Conservation (phyloP, 495 filamentous ascomycete species). For the Antarctomyces pellizariae region DNA sequence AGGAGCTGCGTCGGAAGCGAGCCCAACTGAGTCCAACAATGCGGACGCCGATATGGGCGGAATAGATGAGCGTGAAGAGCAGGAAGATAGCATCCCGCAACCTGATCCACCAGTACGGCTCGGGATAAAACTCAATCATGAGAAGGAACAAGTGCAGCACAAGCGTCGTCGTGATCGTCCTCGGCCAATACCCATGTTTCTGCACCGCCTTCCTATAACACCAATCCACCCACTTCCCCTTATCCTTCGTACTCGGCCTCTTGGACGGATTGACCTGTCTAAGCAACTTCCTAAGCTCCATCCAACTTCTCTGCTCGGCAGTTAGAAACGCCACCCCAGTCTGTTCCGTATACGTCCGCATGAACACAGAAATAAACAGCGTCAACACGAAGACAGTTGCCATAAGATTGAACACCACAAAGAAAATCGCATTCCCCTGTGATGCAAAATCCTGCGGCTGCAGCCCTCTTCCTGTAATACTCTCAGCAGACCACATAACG, state of each 20-base stretch:
- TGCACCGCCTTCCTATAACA: constrained; percentile 85
- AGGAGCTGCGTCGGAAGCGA: constrained; percentile 78
- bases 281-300: constrained; percentile 81
- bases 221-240: constrained; percentile 65
- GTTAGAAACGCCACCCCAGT: constrained; percentile 94
- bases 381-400: constrained; percentile 95
- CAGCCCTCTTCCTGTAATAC: constrained; percentile 47
- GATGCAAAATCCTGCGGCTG: constrained; percentile 45
- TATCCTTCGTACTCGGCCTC: constrained; percentile 49
- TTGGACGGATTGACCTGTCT: constrained; percentile 88
- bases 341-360: constrained; percentile 98
- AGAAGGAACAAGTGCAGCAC: constrained; percentile 66
- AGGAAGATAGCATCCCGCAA: constrained; percentile 62
- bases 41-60: constrained; percentile 64
- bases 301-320: constrained; percentile 89
- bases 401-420: constrained; percentile 88
- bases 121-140: constrained; percentile 65
- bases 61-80: constrained; percentile 63
- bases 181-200: constrained; percentile 86
- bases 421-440: constrained; percentile 79
- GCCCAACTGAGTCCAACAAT: constrained; percentile 80
- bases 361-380: constrained; percentile 96
- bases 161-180: constrained; percentile 51
- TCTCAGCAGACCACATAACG: constrained; percentile 64
- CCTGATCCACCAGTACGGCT: constrained; percentile 36